Conservation (phyloP, 805 yeast genomes). For the Kurtzmaniella cleridarum region DNA sequence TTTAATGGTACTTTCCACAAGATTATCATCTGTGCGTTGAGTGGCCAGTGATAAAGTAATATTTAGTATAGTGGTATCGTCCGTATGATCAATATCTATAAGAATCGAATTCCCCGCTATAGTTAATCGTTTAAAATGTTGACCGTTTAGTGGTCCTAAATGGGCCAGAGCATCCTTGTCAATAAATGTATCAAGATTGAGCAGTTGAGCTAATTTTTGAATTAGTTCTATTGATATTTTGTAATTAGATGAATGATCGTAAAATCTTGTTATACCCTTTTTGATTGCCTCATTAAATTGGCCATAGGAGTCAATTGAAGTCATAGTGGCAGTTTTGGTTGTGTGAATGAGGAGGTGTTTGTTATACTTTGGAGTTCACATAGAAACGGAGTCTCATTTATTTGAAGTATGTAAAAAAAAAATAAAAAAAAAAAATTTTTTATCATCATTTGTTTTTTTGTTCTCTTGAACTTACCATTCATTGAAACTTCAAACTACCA, state of each 20-base stretch:
- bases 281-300: conserved; percentile 15
- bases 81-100: conserved; percentile 34
- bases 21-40: background rate
- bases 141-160: conserved; percentile 6
- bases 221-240: conserved; percentile 30
- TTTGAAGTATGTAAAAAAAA: too few species aligned
- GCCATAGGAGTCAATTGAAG: too few species aligned
- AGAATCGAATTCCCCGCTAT: conserved; percentile 38
- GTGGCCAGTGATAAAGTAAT: conserved; percentile 34
- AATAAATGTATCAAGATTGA: conserved; percentile 36
- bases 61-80: conserved; percentile 17
- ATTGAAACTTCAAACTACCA: too few species aligned
- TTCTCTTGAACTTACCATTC: too few species aligned
- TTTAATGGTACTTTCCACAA: background rate
- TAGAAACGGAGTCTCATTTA: too few species aligned
- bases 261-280: conserved; percentile 20
- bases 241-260: conserved; percentile 27
- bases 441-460: too few species aligned
- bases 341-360: too few species aligned
- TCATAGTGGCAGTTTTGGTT: too few species aligned
- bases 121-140: conserved; percentile 27
- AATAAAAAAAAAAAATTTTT: too few species aligned
- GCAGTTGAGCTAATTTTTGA: conserved; percentile 35
- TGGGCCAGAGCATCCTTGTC: conserved; percentile 30
- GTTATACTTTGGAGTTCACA: too few species aligned